Evolutionary conservation across 345 rosid species (phyloP), one percentile per base, ranked within the genome.

Genomic region (Citrus glauca): DNA sequence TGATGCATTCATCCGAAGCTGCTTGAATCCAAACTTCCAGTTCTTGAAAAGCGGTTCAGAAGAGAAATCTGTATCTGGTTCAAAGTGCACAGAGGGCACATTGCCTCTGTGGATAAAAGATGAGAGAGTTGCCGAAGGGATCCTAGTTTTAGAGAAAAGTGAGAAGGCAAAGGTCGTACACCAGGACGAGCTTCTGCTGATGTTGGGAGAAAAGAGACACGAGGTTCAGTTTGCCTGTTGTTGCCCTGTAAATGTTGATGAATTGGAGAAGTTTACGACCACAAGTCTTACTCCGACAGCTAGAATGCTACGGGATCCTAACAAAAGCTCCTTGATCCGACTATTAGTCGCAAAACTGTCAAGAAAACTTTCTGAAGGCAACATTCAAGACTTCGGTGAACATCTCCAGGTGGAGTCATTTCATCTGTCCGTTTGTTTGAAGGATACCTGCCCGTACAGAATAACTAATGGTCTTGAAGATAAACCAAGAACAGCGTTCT

Each of bases 121-220:
- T 74, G 84, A 90, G 14, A 90, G 99, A 84, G 87, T 80, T 35
- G 30, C 77, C 4, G 91, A 94, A 45, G 95, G 97, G 71, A 81
- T 92, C 69, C 62, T 91, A 63, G 82, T 96, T 60, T 24, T 85
- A 63, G 90, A 89, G 74, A 87, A 86, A 69, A 72, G 83, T 82
- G 87, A 88, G 80, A 91, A 79, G 77, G 88, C 90, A 4, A 90
- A 87, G 79, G 84, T 92, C 56, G 80, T 94, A 24, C 95, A 94
- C 87, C 91, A 91, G 69, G 97, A 89, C 13, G 98, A 92, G 85
- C 89, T 96, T 66, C 82, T 79, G 19, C 80, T 69, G 42, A 64
- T 71, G 61, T 74, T 89, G 72, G 86, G 87, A 75, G 88, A 89
- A 82, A 87, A 86, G 71, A 83, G 78, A 81, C 91, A 86, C 4